Evolutionary conservation across 306 rosid species (phyloP).

Genomic region (Acacia crassicarpa): DNA sequence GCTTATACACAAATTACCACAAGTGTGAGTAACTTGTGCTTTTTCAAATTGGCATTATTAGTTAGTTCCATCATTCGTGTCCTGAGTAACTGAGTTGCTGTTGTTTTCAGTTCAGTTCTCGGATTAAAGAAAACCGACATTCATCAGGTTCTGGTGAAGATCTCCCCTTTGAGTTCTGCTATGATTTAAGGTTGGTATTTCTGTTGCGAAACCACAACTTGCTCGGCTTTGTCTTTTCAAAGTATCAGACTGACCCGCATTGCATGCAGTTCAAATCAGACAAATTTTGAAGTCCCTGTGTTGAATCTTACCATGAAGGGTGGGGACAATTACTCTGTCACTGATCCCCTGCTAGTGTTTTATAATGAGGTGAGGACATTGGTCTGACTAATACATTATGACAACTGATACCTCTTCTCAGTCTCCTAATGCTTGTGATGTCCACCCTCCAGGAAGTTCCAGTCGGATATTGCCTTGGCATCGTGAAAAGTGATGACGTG

Average conservation of each 20-base stretch:
- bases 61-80: constrained; percentile 23
- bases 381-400: constrained; percentile 1
- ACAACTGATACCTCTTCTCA: constrained; percentile 14
- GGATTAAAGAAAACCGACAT: constrained; percentile 34
- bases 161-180: constrained; percentile 83
- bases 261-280: constrained; percentile 50
- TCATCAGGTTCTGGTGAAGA: constrained; percentile 18
- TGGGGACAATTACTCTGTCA: constrained; percentile 52
- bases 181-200: constrained; percentile 52
- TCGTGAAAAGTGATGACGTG: constrained; percentile 56
- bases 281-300: constrained; percentile 18
- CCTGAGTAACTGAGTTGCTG: neutral
- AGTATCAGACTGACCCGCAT: constrained; percentile 27
- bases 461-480: constrained; percentile 47
- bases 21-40: constrained; percentile 48
- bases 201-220: neutral
- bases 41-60: constrained; percentile 13
- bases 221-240: neutral
- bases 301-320: constrained; percentile 78
- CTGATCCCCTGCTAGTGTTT: constrained; percentile 30
- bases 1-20: constrained; percentile 61
- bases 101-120: constrained; percentile 61
- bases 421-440: constrained; percentile 24
- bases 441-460: constrained; percentile 40
- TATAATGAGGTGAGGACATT: constrained; percentile 31